These are phyloP conservation scores for Venturia aucupariae DNA, from an alignment of 2,329 filamentous ascomycete genomes.

Conservation along the genomic window DNA sequence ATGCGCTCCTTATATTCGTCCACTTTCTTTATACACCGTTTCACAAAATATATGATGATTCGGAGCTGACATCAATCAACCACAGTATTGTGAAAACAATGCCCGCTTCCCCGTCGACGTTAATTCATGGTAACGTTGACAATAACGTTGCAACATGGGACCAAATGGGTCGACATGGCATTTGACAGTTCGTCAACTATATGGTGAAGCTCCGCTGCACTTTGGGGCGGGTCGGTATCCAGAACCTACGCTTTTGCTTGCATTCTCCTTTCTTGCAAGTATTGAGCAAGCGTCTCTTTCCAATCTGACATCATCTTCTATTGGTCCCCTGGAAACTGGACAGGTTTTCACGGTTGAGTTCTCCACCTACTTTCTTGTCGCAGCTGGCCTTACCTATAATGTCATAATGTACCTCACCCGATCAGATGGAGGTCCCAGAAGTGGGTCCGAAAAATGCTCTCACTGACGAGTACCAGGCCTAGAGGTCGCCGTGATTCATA, in stretches of 20 bases:
- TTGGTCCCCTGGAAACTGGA: background rate
- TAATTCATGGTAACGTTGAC: background rate
- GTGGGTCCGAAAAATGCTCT: background rate
- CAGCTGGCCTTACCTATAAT: background rate
- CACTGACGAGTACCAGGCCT: background rate
- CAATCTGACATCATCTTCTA: background rate
- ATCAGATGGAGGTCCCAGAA: background rate
- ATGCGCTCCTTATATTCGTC: background rate
- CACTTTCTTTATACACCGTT: background rate
- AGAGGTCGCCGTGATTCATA: slow-evolving; percentile 5
- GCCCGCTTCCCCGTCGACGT: background rate
- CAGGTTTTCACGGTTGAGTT: background rate
- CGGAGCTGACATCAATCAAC: background rate
- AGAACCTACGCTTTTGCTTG: background rate
- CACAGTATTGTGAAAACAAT: background rate
- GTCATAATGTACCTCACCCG: slow-evolving; percentile 7
- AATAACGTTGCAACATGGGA: background rate
- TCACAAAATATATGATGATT: background rate
- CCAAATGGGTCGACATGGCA: background rate
- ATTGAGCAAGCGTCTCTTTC: background rate
- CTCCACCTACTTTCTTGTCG: background rate
- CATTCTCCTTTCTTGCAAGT: background rate
- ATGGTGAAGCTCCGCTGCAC: background rate
- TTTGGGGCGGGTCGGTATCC: background rate
- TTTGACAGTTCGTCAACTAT: background rate